These are phyloP conservation scores for Boletus sp. DNA, from an alignment of 1,284 basidiomycete genomes.

Conservation along the genomic window DNA sequence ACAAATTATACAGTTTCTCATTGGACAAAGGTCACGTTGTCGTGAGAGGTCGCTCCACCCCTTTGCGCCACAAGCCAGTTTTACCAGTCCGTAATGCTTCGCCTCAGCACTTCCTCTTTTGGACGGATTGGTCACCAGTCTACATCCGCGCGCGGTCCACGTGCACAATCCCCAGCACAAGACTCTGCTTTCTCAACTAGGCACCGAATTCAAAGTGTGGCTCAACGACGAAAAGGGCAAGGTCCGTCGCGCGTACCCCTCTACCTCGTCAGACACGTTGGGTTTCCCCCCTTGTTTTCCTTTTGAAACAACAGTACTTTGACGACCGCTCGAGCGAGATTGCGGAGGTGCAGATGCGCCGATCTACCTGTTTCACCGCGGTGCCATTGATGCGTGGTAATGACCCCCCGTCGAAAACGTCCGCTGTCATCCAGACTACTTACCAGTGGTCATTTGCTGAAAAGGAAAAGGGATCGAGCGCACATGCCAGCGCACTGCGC, in stretches of 20 bases:
- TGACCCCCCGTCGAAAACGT: not conserved
- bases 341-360: slow-evolving; percentile 56
- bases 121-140: too few species aligned
- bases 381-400: slow-evolving; percentile 1
- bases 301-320: slow-evolving; percentile 57
- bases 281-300: too few species aligned
- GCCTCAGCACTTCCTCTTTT: too few species aligned
- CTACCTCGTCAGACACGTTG: not conserved
- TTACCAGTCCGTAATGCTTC: too few species aligned
- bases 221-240: slow-evolving; percentile 75
- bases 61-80: too few species aligned
- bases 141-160: slow-evolving; percentile 14
- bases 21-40: too few species aligned
- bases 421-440: slow-evolving; percentile 58
- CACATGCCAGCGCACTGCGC: slow-evolving; percentile 55
- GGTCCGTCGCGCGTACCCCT: slow-evolving; percentile 40
- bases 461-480: slow-evolving; percentile 44
- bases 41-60: too few species aligned
- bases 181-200: slow-evolving; percentile 57
- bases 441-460: slow-evolving; percentile 62
- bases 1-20: too few species aligned
- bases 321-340: slow-evolving; percentile 68
- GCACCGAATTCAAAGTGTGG: slow-evolving; percentile 74
- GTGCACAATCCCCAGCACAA: slow-evolving; percentile 19
- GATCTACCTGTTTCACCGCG: not conserved